Base-by-base conservation (phyloP, 73 alveolate species). In the Paramecium primaurelia region DNA sequence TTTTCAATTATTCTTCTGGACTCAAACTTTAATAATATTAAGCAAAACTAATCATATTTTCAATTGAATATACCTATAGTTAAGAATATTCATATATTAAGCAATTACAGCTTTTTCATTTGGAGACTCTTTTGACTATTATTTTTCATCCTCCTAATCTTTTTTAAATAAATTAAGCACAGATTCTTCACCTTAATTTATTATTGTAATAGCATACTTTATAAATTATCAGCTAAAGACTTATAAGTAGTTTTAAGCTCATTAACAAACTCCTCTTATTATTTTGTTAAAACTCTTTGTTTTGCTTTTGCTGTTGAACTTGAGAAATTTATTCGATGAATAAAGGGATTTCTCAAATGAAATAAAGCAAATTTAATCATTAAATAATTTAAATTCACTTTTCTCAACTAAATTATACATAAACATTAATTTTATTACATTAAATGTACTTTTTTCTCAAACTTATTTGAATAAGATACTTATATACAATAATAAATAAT, bases 1-100 rank as follows among this genome's bases (percentile, higher is more conserved):
- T 80, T 49, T 80, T 80, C n/a, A 80, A 25, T 42, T 80, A 80
- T 16, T 80, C 91, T 11, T 80, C 91, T n/a, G 71, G 91, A 45
- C 77, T 45, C 58, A 80, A 44, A 45, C 58, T 80, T 28, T 18
- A 20, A 28, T 45, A 45, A 45, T 80, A 80, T 26, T 80, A 40
- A 20, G 45, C 44, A 49, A 44, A 80, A 73, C 87, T 73, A 73
- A 25, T 28, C 30, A 25, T 12, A 64, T 28, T 28, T 64, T 54
- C 14, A 54, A 54, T 54, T n/a, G 0, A 28, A 25, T 14, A 34
- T 64, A 64, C 84, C 84, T 64, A 32, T 64, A 32, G 47, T 64
- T 64, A 28, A 64, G 42, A 14, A 64, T 26, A 26, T 64, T 64
- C 84, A 64, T 64, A 64, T 64, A 64, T 64, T 64, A 28, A 32